Percentiles rank a stretch among this genome's conserved stretches.
These are phyloP conservation scores for Lipomyces starkeyi DNA, from an alignment of 805 yeast species.

Conservation along the genomic window DNA sequence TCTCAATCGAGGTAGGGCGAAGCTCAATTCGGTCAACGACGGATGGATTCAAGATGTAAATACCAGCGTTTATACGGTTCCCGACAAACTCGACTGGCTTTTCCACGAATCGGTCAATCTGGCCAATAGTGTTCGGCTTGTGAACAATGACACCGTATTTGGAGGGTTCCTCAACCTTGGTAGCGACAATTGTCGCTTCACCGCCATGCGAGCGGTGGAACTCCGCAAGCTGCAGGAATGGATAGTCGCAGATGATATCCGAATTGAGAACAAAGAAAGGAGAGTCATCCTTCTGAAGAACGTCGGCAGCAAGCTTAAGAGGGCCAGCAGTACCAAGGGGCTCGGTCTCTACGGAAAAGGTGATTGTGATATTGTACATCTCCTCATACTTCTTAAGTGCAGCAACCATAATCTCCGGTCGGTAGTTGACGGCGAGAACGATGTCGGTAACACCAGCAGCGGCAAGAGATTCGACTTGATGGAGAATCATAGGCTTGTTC, in stretches of 20 bases:
- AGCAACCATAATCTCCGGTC: conserved; percentile 98
- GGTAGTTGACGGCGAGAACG: conserved; percentile 97
- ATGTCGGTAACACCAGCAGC: conserved; percentile 98
- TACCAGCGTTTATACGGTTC: conserved; percentile 99
- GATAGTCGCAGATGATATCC: conserved; percentile 98
- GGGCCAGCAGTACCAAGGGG: conserved; percentile 99
- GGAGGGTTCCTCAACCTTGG: conserved; percentile 99
- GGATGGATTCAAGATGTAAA: conserved; percentile 95
- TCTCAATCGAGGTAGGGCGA: conserved; percentile 99
- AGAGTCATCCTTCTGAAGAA: conserved; percentile 89
- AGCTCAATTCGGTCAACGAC: conserved; percentile 95
- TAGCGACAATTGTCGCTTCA: conserved; percentile 97
- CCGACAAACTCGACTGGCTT: conserved; percentile 99
- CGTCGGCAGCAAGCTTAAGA: conserved; percentile 91
- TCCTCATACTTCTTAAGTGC: conserved; percentile 92
- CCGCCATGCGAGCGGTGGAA: conserved; percentile 98
- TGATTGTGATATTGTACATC: conserved; percentile 91
- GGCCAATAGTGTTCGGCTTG: conserved; percentile 91
- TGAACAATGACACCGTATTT: conserved; percentile 99
- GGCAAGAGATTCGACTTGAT: conserved; percentile 97
- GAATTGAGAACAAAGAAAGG: conserved; percentile 98
- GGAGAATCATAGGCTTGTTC: conserved; percentile 98
- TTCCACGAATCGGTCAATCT: conserved; percentile 98
- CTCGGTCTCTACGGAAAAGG: conserved; percentile 98
- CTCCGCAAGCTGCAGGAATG: conserved; percentile 86